Evolutionary conservation across 2,329 filamentous ascomycete species (phyloP).

Genomic region (Exophiala lecanii-corni): DNA sequence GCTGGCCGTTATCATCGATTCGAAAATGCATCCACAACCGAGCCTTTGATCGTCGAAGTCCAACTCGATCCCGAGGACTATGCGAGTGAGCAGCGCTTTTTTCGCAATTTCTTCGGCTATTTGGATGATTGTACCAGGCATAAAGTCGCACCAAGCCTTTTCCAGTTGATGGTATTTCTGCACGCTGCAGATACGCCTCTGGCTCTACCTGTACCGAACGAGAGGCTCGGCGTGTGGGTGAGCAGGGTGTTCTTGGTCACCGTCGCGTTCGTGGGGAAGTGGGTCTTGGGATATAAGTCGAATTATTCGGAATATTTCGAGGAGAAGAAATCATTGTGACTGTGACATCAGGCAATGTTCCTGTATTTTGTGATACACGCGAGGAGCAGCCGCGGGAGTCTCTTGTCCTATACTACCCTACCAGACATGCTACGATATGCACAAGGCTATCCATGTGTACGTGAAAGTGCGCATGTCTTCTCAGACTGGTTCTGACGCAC

Average conservation of each 20-base stretch:
- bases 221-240: conserved; percentile 8
- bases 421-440: too few species aligned
- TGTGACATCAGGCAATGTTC: too few species aligned
- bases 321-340: too few species aligned
- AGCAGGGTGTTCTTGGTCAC: conserved; percentile 16
- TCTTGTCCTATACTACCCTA: too few species aligned
- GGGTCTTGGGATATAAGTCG: conserved; percentile 16
- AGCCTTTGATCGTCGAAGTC: conserved; percentile 25
- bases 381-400: too few species aligned
- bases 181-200: conserved; percentile 25
- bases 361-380: too few species aligned
- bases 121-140: conserved; percentile 26
- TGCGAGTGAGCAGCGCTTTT: conserved; percentile 26
- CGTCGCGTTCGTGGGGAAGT: conserved; percentile 13
- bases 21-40: conserved; percentile 24
- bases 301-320: conserved; percentile 22
- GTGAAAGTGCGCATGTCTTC: too few species aligned
- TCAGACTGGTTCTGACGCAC: too few species aligned
- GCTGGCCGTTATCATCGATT: conserved; percentile 22
- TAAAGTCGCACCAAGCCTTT: conserved; percentile 21
- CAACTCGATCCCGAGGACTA: conserved; percentile 24
- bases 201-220: conserved; percentile 20
- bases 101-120: conserved; percentile 29
- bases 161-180: conserved; percentile 27
- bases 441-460: too few species aligned